Evolutionary conservation across 2,329 filamentous ascomycete genomes (phyloP).

Genomic region (Penicillium sp.): DNA sequence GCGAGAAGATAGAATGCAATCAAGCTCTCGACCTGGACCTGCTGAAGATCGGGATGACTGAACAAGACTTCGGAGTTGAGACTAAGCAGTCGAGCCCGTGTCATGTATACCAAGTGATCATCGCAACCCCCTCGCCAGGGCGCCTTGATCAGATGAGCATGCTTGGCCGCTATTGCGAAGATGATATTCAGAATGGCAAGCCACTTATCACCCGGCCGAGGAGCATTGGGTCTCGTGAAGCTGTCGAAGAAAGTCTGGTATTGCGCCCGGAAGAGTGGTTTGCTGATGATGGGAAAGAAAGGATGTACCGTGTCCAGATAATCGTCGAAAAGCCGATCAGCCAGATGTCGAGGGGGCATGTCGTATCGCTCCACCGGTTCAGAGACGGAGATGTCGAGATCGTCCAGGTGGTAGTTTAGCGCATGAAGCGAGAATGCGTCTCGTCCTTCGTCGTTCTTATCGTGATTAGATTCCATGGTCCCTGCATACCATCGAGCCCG

Average conservation of each 20-base stretch:
- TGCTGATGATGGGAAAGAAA: constrained; percentile 44
- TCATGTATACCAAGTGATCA: constrained; percentile 39
- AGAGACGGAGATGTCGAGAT: constrained; percentile 44
- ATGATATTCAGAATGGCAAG: constrained; percentile 45
- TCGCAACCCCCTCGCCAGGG: constrained; percentile 35
- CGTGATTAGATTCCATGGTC: constrained; percentile 24
- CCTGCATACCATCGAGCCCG: constrained; percentile 32
- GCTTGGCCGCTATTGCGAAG: constrained; percentile 43
- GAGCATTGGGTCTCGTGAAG: constrained; percentile 13
- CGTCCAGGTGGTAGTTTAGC: constrained; percentile 47
- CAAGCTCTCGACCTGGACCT: constrained; percentile 43
- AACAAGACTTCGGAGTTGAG: constrained; percentile 35
- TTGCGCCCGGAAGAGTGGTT: constrained; percentile 38
- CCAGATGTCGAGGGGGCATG: constrained; percentile 41
- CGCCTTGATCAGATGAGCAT: constrained; percentile 35
- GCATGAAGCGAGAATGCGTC: constrained; percentile 35
- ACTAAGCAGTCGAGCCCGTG: constrained; percentile 38
- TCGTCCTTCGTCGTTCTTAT: constrained; percentile 27
- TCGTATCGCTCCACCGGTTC: constrained; percentile 46
- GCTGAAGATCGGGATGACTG: constrained; percentile 41
- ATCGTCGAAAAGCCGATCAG: constrained; percentile 39
- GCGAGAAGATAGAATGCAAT: constrained; percentile 40
- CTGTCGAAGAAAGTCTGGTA: constrained; percentile 34
- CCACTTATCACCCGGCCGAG: constrained; percentile 38
- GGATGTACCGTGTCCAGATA: constrained; percentile 43